Base-by-base conservation (phyloP, 495 filamentous ascomycete genomes). In the Terfezia boudieri region DNA sequence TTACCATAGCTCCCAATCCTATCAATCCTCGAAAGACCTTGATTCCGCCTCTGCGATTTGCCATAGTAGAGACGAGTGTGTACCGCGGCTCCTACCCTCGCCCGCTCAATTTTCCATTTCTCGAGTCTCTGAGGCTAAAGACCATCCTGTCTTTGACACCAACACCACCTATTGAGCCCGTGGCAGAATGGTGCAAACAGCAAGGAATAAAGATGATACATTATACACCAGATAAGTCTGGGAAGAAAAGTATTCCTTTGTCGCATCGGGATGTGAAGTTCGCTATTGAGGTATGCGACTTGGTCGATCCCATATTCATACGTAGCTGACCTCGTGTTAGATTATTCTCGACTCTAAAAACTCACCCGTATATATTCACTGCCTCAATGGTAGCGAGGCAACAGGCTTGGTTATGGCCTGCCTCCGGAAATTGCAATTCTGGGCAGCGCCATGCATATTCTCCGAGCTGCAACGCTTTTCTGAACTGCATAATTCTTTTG, bases 41-140 rank as follows among this genome's bases (percentile, higher is more conserved):
- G 11, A 62, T 64, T 36, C 62, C 62, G 37, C 62, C 56, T 35
- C 55, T 57, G 11, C 62, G 55, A 9, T 64, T 64, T 37, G 57
- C 59, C 1, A 51, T 61, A 14, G 56, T 65, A 7, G 58, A 61
- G 37, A 53, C 55, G 36, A 55, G 62, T 41, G 36, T 64, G 16
- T 64, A 57, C 53, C 52, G 59, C 22, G 61, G 56, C n/a, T 58
- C 58, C 12, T 64, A 64, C 50, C 59, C 52, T 32, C 59, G 56
- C 0, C 59, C 58, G 36, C 55, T 61, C 51, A 64, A 65, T 50
- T 59, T 64, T 37, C 51, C 57, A 49, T 64, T 64, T 32, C 59
- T 64, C 9, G 62, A 61, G 52, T 61, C 62, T 8, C 59, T 59
- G 10, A 59, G 60, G 9, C 56, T 64, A 36, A 52, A 59, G 38